These are phyloP conservation scores for Nicotiana benthamiana DNA, from an alignment of 257 asterid genomes.

Conservation along the genomic window DNA sequence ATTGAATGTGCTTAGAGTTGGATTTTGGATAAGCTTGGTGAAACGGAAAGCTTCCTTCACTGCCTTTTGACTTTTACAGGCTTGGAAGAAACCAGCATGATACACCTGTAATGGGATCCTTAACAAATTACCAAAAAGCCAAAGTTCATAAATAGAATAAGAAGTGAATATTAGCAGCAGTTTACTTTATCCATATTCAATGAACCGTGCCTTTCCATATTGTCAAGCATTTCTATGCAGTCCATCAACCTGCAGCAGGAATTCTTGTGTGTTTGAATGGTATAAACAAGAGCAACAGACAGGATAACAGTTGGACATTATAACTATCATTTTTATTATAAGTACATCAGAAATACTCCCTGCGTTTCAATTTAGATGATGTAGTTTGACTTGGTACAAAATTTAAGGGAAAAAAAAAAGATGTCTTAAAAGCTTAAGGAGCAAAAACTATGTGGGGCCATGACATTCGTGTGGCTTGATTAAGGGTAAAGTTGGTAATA, in stretches of 20 bases:
- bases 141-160: constrained; percentile 7
- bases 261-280: neutral
- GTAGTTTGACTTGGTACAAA: too few species aligned
- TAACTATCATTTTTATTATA: neutral
- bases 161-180: constrained; percentile 6
- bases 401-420: too few species aligned
- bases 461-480: too few species aligned
- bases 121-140: constrained; percentile 4
- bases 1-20: constrained; percentile 90
- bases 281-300: constrained; percentile 1
- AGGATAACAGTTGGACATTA: neutral
- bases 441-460: too few species aligned
- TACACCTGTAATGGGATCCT: constrained; percentile 50
- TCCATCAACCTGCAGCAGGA: constrained; percentile 52
- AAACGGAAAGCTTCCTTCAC: constrained; percentile 77
- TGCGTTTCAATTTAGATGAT: too few species aligned
- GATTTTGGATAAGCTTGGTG: constrained; percentile 68
- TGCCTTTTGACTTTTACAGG: constrained; percentile 75
- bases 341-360: neutral
- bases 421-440: too few species aligned
- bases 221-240: constrained; percentile 80
- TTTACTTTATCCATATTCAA: constrained; percentile 80
- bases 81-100: constrained; percentile 70
- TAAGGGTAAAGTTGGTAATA: too few species aligned
- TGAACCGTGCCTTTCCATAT: constrained; percentile 62